Evolutionary conservation across 352 stramenopile species (phyloP).

Genomic region (Phytophthora boehmeriae): DNA sequence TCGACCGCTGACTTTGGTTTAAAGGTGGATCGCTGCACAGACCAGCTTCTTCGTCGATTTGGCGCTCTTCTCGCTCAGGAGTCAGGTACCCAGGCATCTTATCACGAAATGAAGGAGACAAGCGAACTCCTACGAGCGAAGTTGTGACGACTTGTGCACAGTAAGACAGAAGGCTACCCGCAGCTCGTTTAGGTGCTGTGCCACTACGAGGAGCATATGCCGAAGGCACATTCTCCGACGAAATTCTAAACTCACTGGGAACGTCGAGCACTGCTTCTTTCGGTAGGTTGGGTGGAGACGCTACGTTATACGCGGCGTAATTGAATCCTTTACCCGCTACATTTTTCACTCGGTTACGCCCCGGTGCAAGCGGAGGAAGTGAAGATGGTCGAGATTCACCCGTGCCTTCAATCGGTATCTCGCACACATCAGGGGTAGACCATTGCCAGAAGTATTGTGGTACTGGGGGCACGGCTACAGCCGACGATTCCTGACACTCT

Average conservation of each 20-base stretch:
- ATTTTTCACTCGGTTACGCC: constrained; percentile 21
- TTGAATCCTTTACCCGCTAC: constrained; percentile 22
- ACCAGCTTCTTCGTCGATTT: constrained; percentile 29
- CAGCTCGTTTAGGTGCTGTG: constrained; percentile 29
- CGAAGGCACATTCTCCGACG: constrained; percentile 16
- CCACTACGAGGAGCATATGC: constrained; percentile 7
- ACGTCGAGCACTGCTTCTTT: constrained; percentile 7
- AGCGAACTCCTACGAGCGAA: constrained; percentile 20
- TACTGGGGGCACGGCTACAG: constrained; percentile 3
- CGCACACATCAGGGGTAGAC: constrained; percentile 11
- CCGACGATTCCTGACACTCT: constrained; percentile 10
- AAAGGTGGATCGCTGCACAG: constrained; percentile 6
- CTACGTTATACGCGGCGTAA: constrained; percentile 11
- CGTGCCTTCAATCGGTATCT: constrained; percentile 3
- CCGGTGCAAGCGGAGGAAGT: constrained; percentile 21
- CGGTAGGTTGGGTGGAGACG: constrained; percentile 8
- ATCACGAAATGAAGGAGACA: constrained; percentile 38
- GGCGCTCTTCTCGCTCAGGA: constrained; percentile 15
- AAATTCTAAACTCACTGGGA: constrained; percentile 8
- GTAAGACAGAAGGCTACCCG: constrained; percentile 40
- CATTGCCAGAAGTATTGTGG: constrained; percentile 11
- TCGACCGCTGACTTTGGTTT: constrained; percentile 1
- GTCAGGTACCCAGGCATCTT: constrained; percentile 12
- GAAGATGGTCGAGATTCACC: neutral
- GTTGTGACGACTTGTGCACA: constrained; percentile 48